Evolutionary conservation across 2,329 filamentous ascomycete species (phyloP), one percentile per base, ranked within the genome.

Genomic region (Drechmeria coniospora): DNA sequence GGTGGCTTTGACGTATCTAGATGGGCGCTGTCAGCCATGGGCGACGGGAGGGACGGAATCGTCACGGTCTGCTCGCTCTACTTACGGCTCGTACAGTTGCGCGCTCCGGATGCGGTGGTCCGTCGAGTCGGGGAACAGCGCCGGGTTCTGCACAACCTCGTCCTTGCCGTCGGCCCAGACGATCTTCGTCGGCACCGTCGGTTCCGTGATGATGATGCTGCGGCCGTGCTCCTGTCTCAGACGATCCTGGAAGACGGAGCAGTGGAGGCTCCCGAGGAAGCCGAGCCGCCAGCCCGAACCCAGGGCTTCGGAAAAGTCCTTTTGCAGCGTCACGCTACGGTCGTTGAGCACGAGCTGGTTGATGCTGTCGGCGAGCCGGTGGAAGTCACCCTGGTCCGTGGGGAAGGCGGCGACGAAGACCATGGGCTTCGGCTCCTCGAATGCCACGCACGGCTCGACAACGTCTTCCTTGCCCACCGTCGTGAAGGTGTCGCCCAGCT

Each of bases 371-470:
- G 92, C 82, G 4, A 98, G 61, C 45, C 84, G 79, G 23, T 71
- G 68, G 46, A 92, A 87, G 50, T 93, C 82, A 41, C 75, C 64
- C 40, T 92, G 84, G 44, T 98, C 86, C 0, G 86, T 84, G 1
- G 90, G 90, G 43, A 93, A 98, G 0, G 90, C 90, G 1, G 87
- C 86, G 4, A 98, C 90, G 41, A 98, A 98, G 4, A 98, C 90
- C 90, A 98, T 98, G 5, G 86, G 79, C 51, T 98, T 92, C 1
- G 90, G 87, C 51, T 98, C 90, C 47, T 93, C 87, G 35, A 98
- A 98, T 3, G 87, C 90, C 0, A 84, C 83, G 29, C 86, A 76
- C 9, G 81, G 74, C 49, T 86, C 66, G 2, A 98, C 84, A 1
- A 65, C 45, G 32, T 72, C 69, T 54, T 93, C 81, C 14, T 61